Base-by-base conservation (phyloP, 1,139 yeast genomes). In the Fermentozyma sake region DNA sequence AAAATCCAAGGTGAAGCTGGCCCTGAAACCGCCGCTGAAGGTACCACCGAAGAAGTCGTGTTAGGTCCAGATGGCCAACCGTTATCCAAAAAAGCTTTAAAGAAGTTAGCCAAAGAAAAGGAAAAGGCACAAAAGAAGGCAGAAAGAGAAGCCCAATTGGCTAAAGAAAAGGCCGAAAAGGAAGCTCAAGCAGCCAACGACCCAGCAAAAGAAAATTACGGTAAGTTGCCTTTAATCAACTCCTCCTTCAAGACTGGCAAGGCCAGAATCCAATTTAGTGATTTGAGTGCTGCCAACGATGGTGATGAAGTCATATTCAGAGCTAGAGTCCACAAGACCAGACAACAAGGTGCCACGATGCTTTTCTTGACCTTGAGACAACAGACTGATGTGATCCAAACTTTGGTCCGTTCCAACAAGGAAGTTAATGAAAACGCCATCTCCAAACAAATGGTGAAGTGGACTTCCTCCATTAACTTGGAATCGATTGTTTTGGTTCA, bases 341-440 rank as follows among this genome's bases (percentile, higher is more conserved):
- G 98, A 68, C 84, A 86, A 52, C 96, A 91, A 60, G 95, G 96
- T 58, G 95, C 95, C 48, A 87, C 94, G 44, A 79, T 91, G 83
- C 76, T 86, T 30, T 91, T 91, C 58, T 61, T 91, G 46, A 77
- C 94, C 15, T 76, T 91, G 50, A 83, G 99, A 68, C 98, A 91
- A 66, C 95, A 86, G 65, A 67, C 76, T 31, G 72, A 76, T 33
- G 62, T 82, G 50, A 75, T 89, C 46, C 97, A 89, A 68, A 95
- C 85, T 33, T 72, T 91, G 42, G 68, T 86, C 39, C 84, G 83
- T 54, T 75, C 79, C 35, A 72, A 73, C 42, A 53, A 55, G 38
- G 73, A 68, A 39, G 56, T 66, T 29, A 75, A 77, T 49, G 74
- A 73, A 35, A 72, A 70, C 16, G 63, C 77, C 16, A 71, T 93